Base-by-base conservation (phyloP, 805 yeast species). In the Kluyveromyces starmeri region DNA sequence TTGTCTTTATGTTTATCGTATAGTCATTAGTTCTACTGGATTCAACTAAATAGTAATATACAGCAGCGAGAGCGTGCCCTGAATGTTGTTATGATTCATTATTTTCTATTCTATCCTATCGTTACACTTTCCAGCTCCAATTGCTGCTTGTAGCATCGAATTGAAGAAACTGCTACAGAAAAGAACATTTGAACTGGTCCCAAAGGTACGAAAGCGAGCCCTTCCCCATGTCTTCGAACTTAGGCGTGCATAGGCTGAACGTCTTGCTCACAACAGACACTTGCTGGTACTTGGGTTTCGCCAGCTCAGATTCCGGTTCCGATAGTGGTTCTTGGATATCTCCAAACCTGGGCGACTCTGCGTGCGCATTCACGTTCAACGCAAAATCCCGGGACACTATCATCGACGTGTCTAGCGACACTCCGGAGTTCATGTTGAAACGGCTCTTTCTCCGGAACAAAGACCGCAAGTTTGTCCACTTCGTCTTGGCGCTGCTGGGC, bases 181-280 rank as follows among this genome's bases (percentile, higher is more conserved):
- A n/a, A n/a, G n/a, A n/a, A n/a, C n/a, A n/a, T n/a, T n/a, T 26
- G 28, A 26, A 26, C 5, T 26, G 28, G 19, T 26, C 28, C 28
- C 28, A 26, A 6, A 30, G 14, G 6, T 13, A 15, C 10, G 26
- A 9, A 12, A 30, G 14, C 9, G 33, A 9, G 9, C 33, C 26
- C 26, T 20, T 30, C 15, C 33, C 33, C 33, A 30, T 30, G 13
- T 30, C 33, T 7, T 20, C 33, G 15, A 30, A 30, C 16, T 20
- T 20, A 11, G 33, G 33, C 4, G 33, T 30, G n/a, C 4, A 13
- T 13, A 30, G 15, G 10, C 22, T 17, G 4, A 20, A 11, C n/a
- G 12, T 30, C 18, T 13, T 30, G 26, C 33, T 20, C 16, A 20
- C 19, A 16, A 30, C 26, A 4, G 33, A 30, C 5, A 30, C 13